Evolutionary conservation across 2,329 filamentous ascomycete genomes (phyloP).

Genomic region (Penicillium sp.): DNA sequence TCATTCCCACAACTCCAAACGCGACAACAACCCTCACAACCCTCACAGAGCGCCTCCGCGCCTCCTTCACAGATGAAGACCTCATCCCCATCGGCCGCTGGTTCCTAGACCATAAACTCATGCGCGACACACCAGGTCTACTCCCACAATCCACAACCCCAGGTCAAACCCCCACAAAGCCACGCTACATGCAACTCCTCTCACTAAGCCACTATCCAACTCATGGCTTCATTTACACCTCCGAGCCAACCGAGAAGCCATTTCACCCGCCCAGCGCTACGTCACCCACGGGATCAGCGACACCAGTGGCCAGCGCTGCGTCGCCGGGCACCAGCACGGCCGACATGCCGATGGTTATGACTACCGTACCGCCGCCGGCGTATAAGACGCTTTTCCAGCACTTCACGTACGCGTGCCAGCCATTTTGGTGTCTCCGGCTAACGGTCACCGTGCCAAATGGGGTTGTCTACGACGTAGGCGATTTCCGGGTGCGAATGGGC

Average conservation of each 20-base stretch:
- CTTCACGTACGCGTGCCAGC: slow-evolving; percentile 46
- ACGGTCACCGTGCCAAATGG: slow-evolving; percentile 42
- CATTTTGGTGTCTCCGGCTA: slow-evolving; percentile 49
- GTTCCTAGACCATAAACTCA: slow-evolving; percentile 48
- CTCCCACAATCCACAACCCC: slow-evolving; percentile 39
- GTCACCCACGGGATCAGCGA: not conserved
- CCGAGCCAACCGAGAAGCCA: slow-evolving; percentile 30
- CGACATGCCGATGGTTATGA: slow-evolving; percentile 42
- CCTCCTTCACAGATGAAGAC: slow-evolving; percentile 41
- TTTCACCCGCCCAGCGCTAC: slow-evolving; percentile 17
- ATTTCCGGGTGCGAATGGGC: slow-evolving; percentile 49
- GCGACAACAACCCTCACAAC: slow-evolving; percentile 40
- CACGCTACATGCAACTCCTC: slow-evolving; percentile 49
- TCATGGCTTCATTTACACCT: slow-evolving; percentile 48
- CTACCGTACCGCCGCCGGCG: slow-evolving; percentile 42
- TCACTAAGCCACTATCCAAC: slow-evolving; percentile 45
- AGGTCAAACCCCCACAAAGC: slow-evolving; percentile 34
- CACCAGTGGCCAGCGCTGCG: slow-evolving; percentile 6
- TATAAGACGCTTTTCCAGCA: slow-evolving; percentile 45
- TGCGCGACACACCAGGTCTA: slow-evolving; percentile 48
- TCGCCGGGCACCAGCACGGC: slow-evolving; percentile 5
- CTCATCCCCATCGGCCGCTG: slow-evolving; percentile 43
- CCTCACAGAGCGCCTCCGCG: slow-evolving; percentile 45
- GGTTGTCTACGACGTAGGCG: slow-evolving; percentile 47
- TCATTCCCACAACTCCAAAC: slow-evolving; percentile 48